Evolutionary conservation across 345 rosid species (phyloP), one percentile per base, ranked within the genome.

Genomic region (sweet orange (Citrus sinensis)): DNA sequence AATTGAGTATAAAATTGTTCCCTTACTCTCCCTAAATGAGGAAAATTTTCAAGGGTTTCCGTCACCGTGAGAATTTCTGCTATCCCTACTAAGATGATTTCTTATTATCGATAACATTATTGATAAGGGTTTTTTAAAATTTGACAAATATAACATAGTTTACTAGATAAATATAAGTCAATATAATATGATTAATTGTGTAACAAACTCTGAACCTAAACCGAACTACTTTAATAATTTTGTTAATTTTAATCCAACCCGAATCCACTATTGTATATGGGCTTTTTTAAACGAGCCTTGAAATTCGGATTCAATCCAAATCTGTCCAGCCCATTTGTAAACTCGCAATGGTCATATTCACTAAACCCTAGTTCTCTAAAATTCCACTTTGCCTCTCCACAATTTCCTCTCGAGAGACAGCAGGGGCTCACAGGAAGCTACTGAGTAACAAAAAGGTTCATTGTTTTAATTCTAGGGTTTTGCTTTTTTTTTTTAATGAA

Each of bases 1-100:
- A 35, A 35, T 35, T 35, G 0, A 35, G 1, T 35, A 35, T 35
- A 35, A 35, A 35, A 35, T 35, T 5, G 8, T 35, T 6, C 1
- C 0, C 0, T 1, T 35, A 35, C 0, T 0, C 39, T 35, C 1
- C 1, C 1, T 35, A 35, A 35, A 35, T 6, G 8, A 35, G 1
- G 1, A 35, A 35, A 35, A 1, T 35, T 35, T 6, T 0, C 0
- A 6, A 35, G 39, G 2, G 8, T 34, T 34, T 5, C 0, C 0
- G 7, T 35, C 1, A 0, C 8, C 1, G 0, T 35, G 8, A 5
- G 1, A 6, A 35, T 35, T 35, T 35, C 0, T 35, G 7, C 1
- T 5, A 35, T 35, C 1, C 39, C 1, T 35, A 6, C 35, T 5
- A 34, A 4, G 0, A 4, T 34, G 6, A 5, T 5, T 35, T 35